Base-by-base conservation (phyloP, 2,329 filamentous ascomycete species). In the Aphanoascus verrucosus region DNA sequence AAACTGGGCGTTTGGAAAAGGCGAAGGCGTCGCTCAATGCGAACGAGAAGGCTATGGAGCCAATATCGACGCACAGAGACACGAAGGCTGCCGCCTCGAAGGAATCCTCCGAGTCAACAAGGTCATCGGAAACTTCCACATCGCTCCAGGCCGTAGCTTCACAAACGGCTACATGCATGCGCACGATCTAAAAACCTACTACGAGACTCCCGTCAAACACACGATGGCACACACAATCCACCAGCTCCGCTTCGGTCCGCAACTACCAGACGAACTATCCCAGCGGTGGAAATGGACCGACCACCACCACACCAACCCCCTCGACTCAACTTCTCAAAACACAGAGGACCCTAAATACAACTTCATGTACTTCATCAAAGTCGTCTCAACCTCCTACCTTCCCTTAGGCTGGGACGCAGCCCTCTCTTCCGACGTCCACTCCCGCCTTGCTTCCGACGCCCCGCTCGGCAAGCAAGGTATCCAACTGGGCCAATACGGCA, bases 281-380 rank as follows among this genome's bases (percentile, higher is more conserved):
- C 74, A 79, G 63, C 68, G 69, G 46, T 72, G 69, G 69, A 85
- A 83, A 56, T 95, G 88, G 88, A 88, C 86, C 9, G 90, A 88
- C 70, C 87, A 95, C 71, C 89, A 97, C 69, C 72, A 88, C 57
- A 69, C 70, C 61, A 96, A 97, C 70, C 93, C 93, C 3, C 81
- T 98, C 3, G 94, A 98, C 65, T 77, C 79, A 51, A 86, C 85
- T 2, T 74, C 79, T 58, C 89, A 97, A 74, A 72, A 77, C 50
- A 94, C 88, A 1, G 74, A 79, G 35, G 89, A 96, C 64, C 81
- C 88, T 61, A 86, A 86, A 59, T 96, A 79, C 77, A 98, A 96
- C 75, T 98, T 84, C 71, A 95, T 97, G 88, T 98, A 98, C 76
- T 98, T 98, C 71, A 79, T 98, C 71, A 98, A 98, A 77, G 93